A percentile compares a stretch with the other conserved stretches of the same genome.
Evolutionary conservation across 306 rosid species (phyloP).

Genomic region (Sesbania bispinosa): DNA sequence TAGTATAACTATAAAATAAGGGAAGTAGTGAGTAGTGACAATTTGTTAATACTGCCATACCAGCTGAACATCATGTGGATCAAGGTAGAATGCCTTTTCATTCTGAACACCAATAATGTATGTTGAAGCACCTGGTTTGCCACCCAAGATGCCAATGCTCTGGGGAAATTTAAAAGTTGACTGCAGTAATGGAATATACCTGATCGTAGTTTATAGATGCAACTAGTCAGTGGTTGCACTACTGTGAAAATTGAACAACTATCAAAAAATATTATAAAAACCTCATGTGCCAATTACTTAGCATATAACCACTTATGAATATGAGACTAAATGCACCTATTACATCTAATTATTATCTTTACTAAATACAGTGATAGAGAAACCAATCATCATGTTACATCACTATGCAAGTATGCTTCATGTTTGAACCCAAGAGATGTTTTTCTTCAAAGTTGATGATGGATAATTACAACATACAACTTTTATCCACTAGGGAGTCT

Average conservation of each 20-base stretch:
- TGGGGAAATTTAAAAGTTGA: constrained; percentile 87
- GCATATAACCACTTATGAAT: background rate
- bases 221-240: constrained; percentile 15
- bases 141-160: constrained; percentile 96
- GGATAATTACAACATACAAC: background rate
- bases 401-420: background rate
- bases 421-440: background rate
- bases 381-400: background rate
- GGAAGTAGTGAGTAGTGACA: background rate
- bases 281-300: background rate
- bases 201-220: constrained; percentile 31
- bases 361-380: background rate
- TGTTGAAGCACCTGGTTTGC: constrained; percentile 89
- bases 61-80: constrained; percentile 87
- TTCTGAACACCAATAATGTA: constrained; percentile 86
- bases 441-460: background rate
- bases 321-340: background rate
- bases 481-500: background rate
- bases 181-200: constrained; percentile 84
- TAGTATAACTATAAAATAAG: background rate
- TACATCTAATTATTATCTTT: constrained; percentile 1
- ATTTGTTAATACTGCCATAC: constrained; percentile 35
- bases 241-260: background rate
- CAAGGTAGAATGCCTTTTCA: constrained; percentile 92
- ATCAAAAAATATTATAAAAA: constrained; percentile 1